Evolutionary conservation across 2,329 filamentous ascomycete species (phyloP), one percentile per base, ranked within the genome.

Genomic region (Sclerotinia borealis): DNA sequence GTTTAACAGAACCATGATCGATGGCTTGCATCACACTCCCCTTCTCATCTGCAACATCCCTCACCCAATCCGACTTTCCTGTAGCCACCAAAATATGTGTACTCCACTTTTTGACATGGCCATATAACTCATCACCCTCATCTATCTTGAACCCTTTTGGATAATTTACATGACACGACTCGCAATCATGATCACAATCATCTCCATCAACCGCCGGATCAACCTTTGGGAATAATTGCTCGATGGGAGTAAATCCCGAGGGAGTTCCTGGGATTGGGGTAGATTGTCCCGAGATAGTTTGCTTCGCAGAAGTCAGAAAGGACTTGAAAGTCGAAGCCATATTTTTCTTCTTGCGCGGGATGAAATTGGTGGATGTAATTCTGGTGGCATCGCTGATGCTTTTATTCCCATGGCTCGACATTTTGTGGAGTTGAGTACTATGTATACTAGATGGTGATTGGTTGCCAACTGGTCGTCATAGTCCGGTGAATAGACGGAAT

Each of bases 31-130:
- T 93, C 37, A 93, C 83, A 73, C 88, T 92, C 7, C 89, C 90
- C 76, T 90, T 88, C 80, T 98, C 95, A 73, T 98, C 90, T 63
- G 85, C 86, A 51, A 96, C 91, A 78, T 96, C 89, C 65, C 91
- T 79, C 73, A 93, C 89, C 95, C 95, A 99, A 77, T 99, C 95
- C 31, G 88, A 84, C 83, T 97, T 96, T 66, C 92, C 91, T n/a
- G 95, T 99, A 29, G 92, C 95, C 19, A 98, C 92, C 37, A 99
- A 79, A 66, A 96, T 75, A 77, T 99, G 95, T 25, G 92, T 95
- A 72, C 85, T 88, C 90, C 92, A 98, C 41, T 87, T 91, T 72
- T 92, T 90, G 67, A 97, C 84, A 64, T 90, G 81, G 0, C 93
- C 95, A 74, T 96, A 98, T 55, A 99, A 78, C 70, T 87, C 80